Conservation (phyloP, 441 rosid species). For the Croton laevigatus region DNA sequence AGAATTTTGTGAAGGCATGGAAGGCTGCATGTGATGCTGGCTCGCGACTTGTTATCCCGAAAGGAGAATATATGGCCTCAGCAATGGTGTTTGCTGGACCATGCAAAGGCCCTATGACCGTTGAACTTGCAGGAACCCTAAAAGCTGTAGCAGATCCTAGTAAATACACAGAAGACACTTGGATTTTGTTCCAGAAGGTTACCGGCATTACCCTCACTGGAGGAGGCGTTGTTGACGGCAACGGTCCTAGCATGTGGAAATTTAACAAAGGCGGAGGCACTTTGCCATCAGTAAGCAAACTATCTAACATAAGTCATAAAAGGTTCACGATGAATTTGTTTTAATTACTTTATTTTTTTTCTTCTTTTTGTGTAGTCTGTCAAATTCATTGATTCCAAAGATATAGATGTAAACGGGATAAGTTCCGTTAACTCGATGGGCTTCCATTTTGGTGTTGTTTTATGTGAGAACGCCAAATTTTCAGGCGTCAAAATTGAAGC, state of each 20-base stretch:
- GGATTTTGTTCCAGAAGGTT: constrained; percentile 42
- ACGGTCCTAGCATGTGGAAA: constrained; percentile 51
- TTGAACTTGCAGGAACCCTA: constrained; percentile 42
- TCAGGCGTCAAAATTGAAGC: constrained; percentile 33
- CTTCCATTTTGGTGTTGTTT: constrained; percentile 47
- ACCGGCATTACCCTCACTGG: constrained; percentile 45
- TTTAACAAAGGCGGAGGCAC: constrained; percentile 24
- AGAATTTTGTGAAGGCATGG: constrained; percentile 47
- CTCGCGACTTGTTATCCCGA: constrained; percentile 47
- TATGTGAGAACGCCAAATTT: constrained; percentile 31
- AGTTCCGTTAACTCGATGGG: constrained; percentile 57
- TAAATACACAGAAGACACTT: constrained; percentile 32
- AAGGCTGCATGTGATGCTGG: constrained; percentile 36
- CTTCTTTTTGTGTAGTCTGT: constrained; percentile 33
- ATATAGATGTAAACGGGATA: constrained; percentile 35
- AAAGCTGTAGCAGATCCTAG: constrained; percentile 37
- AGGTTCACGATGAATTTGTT: no score
- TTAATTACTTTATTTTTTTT: no score
- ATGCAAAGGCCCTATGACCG: constrained; percentile 34
- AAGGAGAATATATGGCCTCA: constrained; percentile 38
- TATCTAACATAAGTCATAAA: no score
- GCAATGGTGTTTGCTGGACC: constrained; percentile 49
- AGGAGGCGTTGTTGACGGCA: constrained; percentile 50
- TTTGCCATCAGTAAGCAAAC: constrained; percentile 49
- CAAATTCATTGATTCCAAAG: constrained; percentile 31